Evolutionary conservation across 106 monocot genomes (phyloP).

Genomic region (Dendrobium chrysotoxum): DNA sequence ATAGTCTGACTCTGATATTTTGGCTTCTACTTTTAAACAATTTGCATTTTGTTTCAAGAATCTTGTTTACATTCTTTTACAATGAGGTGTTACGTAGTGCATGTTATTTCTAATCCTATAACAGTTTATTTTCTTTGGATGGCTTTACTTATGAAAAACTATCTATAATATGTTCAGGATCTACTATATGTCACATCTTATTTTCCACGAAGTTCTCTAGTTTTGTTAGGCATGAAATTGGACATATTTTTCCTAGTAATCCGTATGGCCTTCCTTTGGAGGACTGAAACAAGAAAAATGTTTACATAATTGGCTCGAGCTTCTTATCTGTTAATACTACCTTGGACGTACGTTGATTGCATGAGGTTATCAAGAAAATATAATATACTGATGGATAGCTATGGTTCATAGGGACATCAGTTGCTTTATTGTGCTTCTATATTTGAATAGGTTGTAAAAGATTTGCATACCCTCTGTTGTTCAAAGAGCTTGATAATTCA

Average conservation of each 20-base stretch:
- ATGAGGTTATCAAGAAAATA: neutral
- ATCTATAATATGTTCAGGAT: neutral
- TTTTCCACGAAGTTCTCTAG: neutral
- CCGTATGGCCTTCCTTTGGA: neutral
- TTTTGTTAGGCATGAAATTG: neutral
- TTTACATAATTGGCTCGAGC: neutral
- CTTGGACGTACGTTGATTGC: neutral
- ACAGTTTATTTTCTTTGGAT: neutral
- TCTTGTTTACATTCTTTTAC: neutral
- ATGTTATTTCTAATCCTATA: neutral
- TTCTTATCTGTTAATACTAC: neutral
- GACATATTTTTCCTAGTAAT: neutral
- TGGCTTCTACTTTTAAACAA: neutral
- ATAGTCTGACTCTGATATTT: neutral
- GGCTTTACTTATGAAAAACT: too few species aligned
- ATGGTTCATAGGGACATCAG: neutral
- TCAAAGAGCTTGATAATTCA: neutral
- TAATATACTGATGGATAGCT: neutral
- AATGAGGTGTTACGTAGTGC: neutral
- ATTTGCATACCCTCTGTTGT: neutral
- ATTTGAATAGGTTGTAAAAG: neutral
- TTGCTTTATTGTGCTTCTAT: neutral
- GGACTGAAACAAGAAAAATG: neutral
- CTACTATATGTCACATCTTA: neutral
- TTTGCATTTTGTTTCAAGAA: neutral